Conservation (phyloP, 179 eudicot species). For the Spergularia azorica region DNA sequence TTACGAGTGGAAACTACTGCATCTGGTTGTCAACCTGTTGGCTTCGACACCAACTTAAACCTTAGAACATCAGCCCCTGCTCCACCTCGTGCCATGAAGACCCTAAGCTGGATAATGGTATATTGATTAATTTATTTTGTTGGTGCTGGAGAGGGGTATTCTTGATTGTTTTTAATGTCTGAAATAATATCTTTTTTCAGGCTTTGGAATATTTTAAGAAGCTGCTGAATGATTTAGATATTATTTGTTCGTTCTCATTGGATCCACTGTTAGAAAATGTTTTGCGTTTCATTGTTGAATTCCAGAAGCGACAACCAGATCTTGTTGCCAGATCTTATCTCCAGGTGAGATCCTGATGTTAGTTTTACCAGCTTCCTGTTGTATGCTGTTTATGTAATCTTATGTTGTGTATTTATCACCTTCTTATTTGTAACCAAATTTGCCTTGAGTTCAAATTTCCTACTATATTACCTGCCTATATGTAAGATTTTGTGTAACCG, state of each 20-base stretch:
- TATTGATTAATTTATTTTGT: not conserved
- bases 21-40: slow-evolving; percentile 85
- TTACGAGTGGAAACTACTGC: slow-evolving; percentile 66
- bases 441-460: not conserved
- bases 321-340: slow-evolving; percentile 92
- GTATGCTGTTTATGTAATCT: not conserved
- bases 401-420: not conserved
- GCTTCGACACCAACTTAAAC: slow-evolving; percentile 89
- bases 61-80: slow-evolving; percentile 87
- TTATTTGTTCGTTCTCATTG: slow-evolving; percentile 72
- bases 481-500: not conserved
- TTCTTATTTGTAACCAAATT: not conserved
- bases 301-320: slow-evolving; percentile 89
- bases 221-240: slow-evolving; percentile 84
- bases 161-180: not conserved
- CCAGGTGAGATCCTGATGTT: slow-evolving; percentile 54
- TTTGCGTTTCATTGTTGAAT: slow-evolving; percentile 70
- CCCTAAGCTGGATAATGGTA: slow-evolving; percentile 88
- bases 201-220: slow-evolving; percentile 87
- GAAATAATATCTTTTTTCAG: slow-evolving; percentile 38
- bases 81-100: slow-evolving; percentile 91
- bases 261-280: slow-evolving; percentile 71
- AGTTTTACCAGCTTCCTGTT: not conserved
- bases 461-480: too few species aligned
- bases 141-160: not conserved